These are phyloP conservation scores for Amanita exitialis DNA, from an alignment of 768 basidiomycete genomes.

Conservation along the genomic window DNA sequence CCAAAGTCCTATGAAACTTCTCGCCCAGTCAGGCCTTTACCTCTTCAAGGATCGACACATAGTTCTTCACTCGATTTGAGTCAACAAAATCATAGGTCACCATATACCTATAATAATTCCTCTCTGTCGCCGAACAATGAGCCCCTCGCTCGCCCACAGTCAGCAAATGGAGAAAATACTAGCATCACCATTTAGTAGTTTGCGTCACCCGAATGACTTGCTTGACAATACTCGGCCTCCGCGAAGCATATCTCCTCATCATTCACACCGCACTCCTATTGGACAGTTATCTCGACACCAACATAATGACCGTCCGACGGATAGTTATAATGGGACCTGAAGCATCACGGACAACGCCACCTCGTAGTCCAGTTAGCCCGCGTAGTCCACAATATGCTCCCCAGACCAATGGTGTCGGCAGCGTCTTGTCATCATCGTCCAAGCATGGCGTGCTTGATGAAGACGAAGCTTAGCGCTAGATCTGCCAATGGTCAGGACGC, in stretches of 20 bases:
- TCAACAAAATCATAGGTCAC: constrained; percentile 17
- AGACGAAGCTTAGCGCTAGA: constrained; percentile 4
- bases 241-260: constrained; percentile 25
- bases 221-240: constrained; percentile 17
- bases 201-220: constrained; percentile 5
- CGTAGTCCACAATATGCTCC: constrained; percentile 30
- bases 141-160: constrained; percentile 53
- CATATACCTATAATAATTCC: constrained; percentile 9
- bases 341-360: constrained; percentile 36
- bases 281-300: constrained; percentile 1
- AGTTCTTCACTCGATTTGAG: constrained; percentile 21
- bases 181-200: constrained; percentile 20
- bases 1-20: constrained; percentile 35
- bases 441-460: constrained; percentile 4
- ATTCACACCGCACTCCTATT: constrained; percentile 19
- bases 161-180: constrained; percentile 45
- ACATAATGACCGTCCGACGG: constrained; percentile 19
- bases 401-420: neutral
- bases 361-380: constrained; percentile 54
- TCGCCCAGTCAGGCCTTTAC: constrained; percentile 27
- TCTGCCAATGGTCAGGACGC: constrained; percentile 11
- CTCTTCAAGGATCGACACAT: constrained; percentile 29
- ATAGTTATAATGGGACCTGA: constrained; percentile 31
- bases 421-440: neutral
- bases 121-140: constrained; percentile 40